These are phyloP conservation scores for Phialocephala subalpina DNA, from an alignment of 2,329 filamentous ascomycete genomes.

Conservation along the genomic window DNA sequence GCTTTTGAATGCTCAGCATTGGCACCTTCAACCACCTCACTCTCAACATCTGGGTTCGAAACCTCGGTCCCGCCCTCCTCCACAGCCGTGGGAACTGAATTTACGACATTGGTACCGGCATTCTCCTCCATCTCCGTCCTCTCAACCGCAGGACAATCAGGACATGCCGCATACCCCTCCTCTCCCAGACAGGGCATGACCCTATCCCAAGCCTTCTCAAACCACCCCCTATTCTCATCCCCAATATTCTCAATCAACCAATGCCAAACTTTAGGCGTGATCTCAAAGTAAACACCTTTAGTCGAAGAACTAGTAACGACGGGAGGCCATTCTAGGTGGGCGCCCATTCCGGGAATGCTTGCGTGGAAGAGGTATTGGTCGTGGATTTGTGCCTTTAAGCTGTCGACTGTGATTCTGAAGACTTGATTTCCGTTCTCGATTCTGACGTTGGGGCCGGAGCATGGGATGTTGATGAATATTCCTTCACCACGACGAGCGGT, in stretches of 20 bases:
- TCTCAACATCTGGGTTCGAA: too few relatives aligned
- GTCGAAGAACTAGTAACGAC: background rate
- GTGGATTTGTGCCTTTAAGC: background rate
- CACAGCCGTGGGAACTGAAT: too few relatives aligned
- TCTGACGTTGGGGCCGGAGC: background rate
- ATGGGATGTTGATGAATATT: background rate
- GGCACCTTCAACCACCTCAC: too few relatives aligned
- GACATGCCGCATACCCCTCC: background rate
- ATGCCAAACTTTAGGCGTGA: background rate
- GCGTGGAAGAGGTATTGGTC: background rate
- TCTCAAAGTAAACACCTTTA: background rate
- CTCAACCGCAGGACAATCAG: background rate
- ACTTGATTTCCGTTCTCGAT: background rate
- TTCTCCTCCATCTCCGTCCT: background rate
- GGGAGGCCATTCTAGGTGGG: background rate
- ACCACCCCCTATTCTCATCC: background rate
- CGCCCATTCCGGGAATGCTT: background rate
- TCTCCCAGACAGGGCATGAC: background rate
- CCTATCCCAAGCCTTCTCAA: background rate
- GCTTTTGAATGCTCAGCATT: too few relatives aligned
- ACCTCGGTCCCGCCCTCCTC: too few relatives aligned
- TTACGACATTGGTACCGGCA: too few relatives aligned
- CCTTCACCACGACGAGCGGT: too few relatives aligned
- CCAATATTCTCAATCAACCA: background rate
- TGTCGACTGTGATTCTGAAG: background rate